Conservation (phyloP, 2,329 filamentous ascomycete genomes). For the Ploettnerulaceae sp. region DNA sequence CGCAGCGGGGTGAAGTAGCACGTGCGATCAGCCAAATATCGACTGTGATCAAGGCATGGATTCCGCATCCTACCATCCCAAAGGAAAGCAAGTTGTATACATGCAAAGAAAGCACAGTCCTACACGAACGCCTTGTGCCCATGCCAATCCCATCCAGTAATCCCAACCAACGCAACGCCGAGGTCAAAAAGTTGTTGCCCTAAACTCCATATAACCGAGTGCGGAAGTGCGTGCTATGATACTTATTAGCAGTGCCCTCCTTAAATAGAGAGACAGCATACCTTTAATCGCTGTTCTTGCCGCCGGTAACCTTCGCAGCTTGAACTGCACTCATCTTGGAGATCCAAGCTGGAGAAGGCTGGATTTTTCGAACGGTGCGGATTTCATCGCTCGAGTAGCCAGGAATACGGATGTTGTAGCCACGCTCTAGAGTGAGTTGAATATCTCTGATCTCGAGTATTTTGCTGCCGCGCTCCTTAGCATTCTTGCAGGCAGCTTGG, state of each 20-base stretch:
- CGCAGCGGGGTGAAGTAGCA: background rate
- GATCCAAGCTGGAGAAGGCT: constrained; percentile 84
- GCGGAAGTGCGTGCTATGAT: background rate
- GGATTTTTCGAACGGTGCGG: constrained; percentile 87
- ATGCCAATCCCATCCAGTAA: constrained; percentile 9
- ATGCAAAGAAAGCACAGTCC: background rate
- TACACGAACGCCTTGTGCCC: constrained; percentile 7
- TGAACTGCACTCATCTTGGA: constrained; percentile 97
- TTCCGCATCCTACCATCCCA: constrained; percentile 1
- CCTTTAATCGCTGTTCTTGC: constrained; percentile 30
- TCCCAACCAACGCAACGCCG: constrained; percentile 12
- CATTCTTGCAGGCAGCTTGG: constrained; percentile 79
- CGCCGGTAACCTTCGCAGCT: constrained; percentile 75
- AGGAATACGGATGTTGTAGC: constrained; percentile 87
- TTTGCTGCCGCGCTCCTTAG: constrained; percentile 87
- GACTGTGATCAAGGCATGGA: background rate
- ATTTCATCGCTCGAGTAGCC: constrained; percentile 94
- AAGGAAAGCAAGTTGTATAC: background rate
- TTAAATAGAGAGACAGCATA: background rate
- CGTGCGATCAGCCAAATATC: background rate
- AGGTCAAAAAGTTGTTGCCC: constrained; percentile 1
- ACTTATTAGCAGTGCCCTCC: background rate
- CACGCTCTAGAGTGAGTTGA: constrained; percentile 76
- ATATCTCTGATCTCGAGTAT: constrained; percentile 85
- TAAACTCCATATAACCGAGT: constrained; percentile 9